Evolutionary conservation across 2,329 filamentous ascomycete genomes (phyloP).

Genomic region (Berkeleyomyces rouxiae): DNA sequence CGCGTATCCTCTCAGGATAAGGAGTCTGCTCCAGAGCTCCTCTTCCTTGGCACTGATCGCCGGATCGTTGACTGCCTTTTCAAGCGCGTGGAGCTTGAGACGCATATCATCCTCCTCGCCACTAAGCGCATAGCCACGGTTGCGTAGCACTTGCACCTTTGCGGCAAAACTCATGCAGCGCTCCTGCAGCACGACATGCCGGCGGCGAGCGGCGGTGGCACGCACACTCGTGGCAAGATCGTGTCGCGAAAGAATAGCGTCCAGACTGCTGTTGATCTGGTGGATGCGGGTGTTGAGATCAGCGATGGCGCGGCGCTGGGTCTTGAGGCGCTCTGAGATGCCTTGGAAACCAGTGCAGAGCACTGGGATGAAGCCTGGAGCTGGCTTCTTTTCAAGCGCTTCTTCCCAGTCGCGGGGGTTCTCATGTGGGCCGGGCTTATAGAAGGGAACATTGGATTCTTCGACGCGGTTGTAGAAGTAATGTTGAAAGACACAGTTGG

Average conservation of each 20-base stretch:
- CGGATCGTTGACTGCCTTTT: conserved; percentile 56
- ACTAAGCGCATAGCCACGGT: conserved; percentile 65
- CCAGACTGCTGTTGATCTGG: conserved; percentile 60
- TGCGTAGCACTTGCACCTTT: conserved; percentile 64
- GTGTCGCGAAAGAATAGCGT: conserved; percentile 56
- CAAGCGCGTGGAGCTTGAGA: conserved; percentile 51
- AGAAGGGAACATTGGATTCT: conserved; percentile 58
- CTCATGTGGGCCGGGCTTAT: conserved; percentile 51
- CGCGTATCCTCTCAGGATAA: conserved; percentile 56
- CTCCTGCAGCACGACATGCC: conserved; percentile 56
- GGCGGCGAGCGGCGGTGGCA: conserved; percentile 53
- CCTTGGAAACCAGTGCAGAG: conserved; percentile 58
- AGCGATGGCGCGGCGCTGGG: conserved; percentile 52
- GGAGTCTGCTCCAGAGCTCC: conserved; percentile 71
- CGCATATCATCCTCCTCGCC: conserved; percentile 64
- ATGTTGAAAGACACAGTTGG: conserved; percentile 58
- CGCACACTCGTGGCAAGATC: conserved; percentile 62
- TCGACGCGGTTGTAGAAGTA: conserved; percentile 83
- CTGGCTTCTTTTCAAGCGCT: conserved; percentile 64
- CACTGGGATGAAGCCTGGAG: conserved; percentile 58
- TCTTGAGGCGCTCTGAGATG: conserved; percentile 53
- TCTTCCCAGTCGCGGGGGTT: conserved; percentile 71
- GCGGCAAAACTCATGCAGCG: conserved; percentile 59
- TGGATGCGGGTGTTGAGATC: conserved; percentile 58
- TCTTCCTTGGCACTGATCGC: conserved; percentile 60